Percentiles rank a stretch among this genome's conserved stretches.
These are phyloP conservation scores for Chytriomyces confervae DNA, from an alignment of 192 early-diverging fungal species.

Conservation along the genomic window DNA sequence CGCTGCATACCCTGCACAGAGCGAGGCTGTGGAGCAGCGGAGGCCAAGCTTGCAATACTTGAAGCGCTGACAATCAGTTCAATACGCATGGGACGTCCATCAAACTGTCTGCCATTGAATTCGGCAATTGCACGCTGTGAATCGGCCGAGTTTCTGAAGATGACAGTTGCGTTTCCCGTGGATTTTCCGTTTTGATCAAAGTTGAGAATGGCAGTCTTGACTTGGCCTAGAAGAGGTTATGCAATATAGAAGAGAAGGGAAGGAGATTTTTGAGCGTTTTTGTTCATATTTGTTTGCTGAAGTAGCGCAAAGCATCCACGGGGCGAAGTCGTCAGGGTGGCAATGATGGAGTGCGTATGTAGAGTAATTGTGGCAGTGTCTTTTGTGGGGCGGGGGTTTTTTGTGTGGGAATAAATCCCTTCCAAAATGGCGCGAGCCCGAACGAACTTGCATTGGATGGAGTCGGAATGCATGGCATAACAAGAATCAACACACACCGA, in stretches of 20 bases:
- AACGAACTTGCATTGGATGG: not conserved
- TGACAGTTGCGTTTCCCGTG: conserved; percentile 52
- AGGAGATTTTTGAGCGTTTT: not conserved
- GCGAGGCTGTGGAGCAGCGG: conserved; percentile 1
- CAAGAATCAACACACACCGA: conserved; percentile 45
- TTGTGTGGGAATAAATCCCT: not conserved
- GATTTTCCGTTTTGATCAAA: conserved; percentile 52
- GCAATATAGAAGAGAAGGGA: not conserved
- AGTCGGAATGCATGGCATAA: not conserved
- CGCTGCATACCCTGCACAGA: not conserved
- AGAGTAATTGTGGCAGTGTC: not conserved
- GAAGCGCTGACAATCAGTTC: conserved; percentile 48
- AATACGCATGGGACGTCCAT: conserved; percentile 56
- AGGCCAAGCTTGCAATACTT: conserved; percentile 14
- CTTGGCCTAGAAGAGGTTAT: conserved; percentile 44
- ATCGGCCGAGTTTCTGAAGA: conserved; percentile 42
- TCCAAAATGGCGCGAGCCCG: not conserved
- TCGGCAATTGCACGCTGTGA: conserved; percentile 47
- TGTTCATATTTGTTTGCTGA: too few species aligned
- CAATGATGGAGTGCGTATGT: not conserved
- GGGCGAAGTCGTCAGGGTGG: not conserved
- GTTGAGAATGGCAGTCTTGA: conserved; percentile 48
- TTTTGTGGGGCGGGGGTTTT: not conserved
- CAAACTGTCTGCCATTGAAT: conserved; percentile 56
- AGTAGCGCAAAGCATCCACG: not conserved